Evolutionary conservation across 805 yeast species (phyloP).

Genomic region (Phaffomyces thermotolerans): DNA sequence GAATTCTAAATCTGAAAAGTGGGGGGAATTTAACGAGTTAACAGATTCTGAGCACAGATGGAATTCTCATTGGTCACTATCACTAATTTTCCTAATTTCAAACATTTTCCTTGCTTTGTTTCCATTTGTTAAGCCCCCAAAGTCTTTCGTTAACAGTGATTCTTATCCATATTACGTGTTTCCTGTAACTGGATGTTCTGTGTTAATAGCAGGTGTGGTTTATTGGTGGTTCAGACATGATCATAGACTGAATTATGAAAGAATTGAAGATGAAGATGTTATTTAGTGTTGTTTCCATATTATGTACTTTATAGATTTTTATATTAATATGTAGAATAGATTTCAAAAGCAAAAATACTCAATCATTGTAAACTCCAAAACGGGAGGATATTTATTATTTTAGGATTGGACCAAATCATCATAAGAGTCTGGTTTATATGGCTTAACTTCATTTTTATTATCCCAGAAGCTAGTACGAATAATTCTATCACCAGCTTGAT

Average conservation of each 20-base stretch:
- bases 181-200: conserved; percentile 45
- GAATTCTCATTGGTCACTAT: conserved; percentile 24
- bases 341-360: too few species aligned
- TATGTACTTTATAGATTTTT: too few species aligned
- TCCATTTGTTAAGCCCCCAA: conserved; percentile 51
- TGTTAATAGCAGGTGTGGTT: conserved; percentile 35
- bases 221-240: conserved; percentile 26
- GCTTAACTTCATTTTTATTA: not conserved
- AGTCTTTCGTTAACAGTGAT: conserved; percentile 18
- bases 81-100: conserved; percentile 34
- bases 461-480: not conserved
- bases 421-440: not conserved
- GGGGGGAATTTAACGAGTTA: conserved; percentile 27
- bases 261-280: too few species aligned
- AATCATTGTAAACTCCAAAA: too few species aligned
- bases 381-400: too few species aligned
- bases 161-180: conserved; percentile 50
- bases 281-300: too few species aligned
- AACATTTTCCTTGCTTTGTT: conserved; percentile 45
- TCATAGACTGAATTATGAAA: too few species aligned
- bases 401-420: not conserved
- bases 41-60: conserved; percentile 17
- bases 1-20: conserved; percentile 30
- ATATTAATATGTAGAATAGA: too few species aligned
- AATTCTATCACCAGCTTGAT: not conserved